Conservation (phyloP, 805 yeast genomes). For the Sugiyamaella chiloensis region DNA sequence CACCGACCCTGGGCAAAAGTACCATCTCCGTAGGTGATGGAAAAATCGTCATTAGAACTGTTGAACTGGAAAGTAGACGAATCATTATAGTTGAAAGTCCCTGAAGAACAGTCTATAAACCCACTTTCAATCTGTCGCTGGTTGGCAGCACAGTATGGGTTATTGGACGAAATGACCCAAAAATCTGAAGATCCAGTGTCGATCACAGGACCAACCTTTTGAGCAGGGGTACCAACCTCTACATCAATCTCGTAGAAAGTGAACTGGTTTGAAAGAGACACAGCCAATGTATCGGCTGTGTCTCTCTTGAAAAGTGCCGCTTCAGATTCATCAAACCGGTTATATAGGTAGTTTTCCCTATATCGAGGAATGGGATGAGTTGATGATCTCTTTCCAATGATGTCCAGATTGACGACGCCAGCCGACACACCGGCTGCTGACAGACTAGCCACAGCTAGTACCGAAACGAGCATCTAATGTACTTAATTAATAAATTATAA, state of each 20-base stretch:
- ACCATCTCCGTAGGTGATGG: slow-evolving; percentile 39
- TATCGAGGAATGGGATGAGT: slow-evolving; percentile 21
- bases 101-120: slow-evolving; percentile 25
- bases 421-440: background rate
- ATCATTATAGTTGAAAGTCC: slow-evolving; percentile 30
- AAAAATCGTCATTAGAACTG: slow-evolving; percentile 23
- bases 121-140: slow-evolving; percentile 47
- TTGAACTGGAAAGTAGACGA: slow-evolving; percentile 30
- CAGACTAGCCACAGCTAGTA: background rate
- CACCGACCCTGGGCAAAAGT: slow-evolving; percentile 51
- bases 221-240: slow-evolving; percentile 54
- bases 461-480: too few relatives aligned
- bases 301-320: background rate
- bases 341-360: background rate
- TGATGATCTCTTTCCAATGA: slow-evolving; percentile 12
- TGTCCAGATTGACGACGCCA: slow-evolving; percentile 18
- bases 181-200: slow-evolving; percentile 80
- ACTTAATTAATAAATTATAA: too few relatives aligned
- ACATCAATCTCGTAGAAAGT: slow-evolving; percentile 32
- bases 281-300: slow-evolving; percentile 15
- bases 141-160: slow-evolving; percentile 41
- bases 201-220: slow-evolving; percentile 50
- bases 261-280: slow-evolving; percentile 26
- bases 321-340: background rate
- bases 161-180: slow-evolving; percentile 54